Percentiles rank a stretch among this genome's conserved stretches.
These are phyloP conservation scores for Athelia psychrophila DNA, from an alignment of 1,284 basidiomycete species.

Conservation along the genomic window DNA sequence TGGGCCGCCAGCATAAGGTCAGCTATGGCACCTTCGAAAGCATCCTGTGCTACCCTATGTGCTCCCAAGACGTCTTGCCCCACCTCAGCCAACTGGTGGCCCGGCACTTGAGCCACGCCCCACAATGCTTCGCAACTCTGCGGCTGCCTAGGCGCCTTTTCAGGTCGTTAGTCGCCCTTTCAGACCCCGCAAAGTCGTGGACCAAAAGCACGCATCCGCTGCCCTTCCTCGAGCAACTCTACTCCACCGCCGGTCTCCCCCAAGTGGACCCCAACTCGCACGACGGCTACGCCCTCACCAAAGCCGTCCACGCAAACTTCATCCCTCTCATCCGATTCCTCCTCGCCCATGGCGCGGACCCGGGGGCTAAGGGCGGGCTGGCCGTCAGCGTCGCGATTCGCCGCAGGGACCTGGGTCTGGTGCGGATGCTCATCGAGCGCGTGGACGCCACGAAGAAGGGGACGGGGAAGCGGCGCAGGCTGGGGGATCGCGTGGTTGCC, in stretches of 20 bases:
- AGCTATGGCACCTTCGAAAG: conserved; percentile 33
- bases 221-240: conserved; percentile 60
- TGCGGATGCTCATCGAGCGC: conserved; percentile 74
- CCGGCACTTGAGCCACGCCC: not conserved
- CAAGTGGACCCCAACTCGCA: conserved; percentile 55
- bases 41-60: conserved; percentile 67
- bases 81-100: not conserved
- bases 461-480: conserved; percentile 49
- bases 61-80: conserved; percentile 53
- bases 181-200: conserved; percentile 31
- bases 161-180: no score
- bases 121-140: no score
- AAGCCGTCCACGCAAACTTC: conserved; percentile 67
- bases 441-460: conserved; percentile 20
- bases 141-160: not conserved
- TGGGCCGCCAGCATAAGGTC: conserved; percentile 36
- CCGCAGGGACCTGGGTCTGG: conserved; percentile 61
- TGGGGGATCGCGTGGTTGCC: conserved; percentile 59
- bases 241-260: conserved; percentile 35
- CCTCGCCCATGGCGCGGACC: conserved; percentile 70
- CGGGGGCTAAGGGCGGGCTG: conserved; percentile 53
- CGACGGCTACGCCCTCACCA: conserved; percentile 75
- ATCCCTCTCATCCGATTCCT: conserved; percentile 66
- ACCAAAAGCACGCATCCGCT: conserved; percentile 49
- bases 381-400: conserved; percentile 76